Evolutionary conservation across 1,284 basidiomycete species (phyloP).

Genomic region (Tremellales sp.): DNA sequence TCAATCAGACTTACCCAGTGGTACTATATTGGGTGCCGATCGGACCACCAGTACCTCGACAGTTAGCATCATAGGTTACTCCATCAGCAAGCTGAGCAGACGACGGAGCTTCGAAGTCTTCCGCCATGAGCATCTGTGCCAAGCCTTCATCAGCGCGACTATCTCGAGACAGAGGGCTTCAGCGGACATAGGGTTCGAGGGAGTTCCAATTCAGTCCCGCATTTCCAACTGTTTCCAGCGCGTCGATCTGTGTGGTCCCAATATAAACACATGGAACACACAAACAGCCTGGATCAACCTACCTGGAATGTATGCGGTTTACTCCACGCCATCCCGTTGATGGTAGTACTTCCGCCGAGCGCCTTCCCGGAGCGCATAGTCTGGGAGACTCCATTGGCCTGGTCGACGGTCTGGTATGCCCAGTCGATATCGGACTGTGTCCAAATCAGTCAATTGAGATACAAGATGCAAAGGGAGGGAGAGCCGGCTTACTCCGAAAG

Average conservation of each 20-base stretch:
- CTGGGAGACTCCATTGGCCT: slow-evolving; percentile 27
- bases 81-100: slow-evolving; percentile 18
- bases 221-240: slow-evolving; percentile 36
- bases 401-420: slow-evolving; percentile 36
- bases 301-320: slow-evolving; percentile 39
- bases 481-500: slow-evolving; percentile 24
- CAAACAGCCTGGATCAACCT: not conserved
- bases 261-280: not conserved
- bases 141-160: not conserved
- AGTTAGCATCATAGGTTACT: slow-evolving; percentile 21
- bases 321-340: slow-evolving; percentile 47
- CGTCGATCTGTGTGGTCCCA: slow-evolving; percentile 24
- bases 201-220: slow-evolving; percentile 37
- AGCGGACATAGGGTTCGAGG: slow-evolving; percentile 27
- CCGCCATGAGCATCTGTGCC: slow-evolving; percentile 31
- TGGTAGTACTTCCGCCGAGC: slow-evolving; percentile 42
- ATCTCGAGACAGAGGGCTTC: not conserved
- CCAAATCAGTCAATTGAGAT: not conserved
- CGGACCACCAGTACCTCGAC: slow-evolving; percentile 27
- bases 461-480: not conserved
- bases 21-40: slow-evolving; percentile 26
- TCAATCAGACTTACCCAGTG: slow-evolving; percentile 8
- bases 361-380: slow-evolving; percentile 27
- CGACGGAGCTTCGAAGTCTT: slow-evolving; percentile 26
- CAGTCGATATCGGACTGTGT: slow-evolving; percentile 34